Conservation (phyloP, 2,329 filamentous ascomycete genomes). For the Cercospora sesami region DNA sequence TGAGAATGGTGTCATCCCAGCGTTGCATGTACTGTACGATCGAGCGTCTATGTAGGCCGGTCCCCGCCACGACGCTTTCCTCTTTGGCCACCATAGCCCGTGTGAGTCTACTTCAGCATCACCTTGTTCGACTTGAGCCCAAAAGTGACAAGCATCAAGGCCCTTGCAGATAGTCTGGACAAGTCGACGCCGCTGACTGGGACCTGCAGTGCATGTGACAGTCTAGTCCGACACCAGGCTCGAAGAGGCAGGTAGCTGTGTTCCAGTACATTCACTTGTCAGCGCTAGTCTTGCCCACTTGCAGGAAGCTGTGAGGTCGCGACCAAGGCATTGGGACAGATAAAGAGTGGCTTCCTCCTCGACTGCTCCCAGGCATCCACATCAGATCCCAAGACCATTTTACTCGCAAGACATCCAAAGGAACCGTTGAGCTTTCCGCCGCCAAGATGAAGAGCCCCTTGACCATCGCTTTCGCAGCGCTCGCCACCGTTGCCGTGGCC, state of each 20-base stretch:
- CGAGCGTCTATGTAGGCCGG: no score
- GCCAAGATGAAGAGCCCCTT: conserved; percentile 1
- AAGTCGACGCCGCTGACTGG: not conserved
- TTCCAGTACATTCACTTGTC: not conserved
- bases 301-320: not conserved
- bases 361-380: not conserved
- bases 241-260: not conserved
- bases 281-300: not conserved
- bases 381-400: not conserved
- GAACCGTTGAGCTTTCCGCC: not conserved
- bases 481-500: not conserved
- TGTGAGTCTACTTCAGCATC: no score
- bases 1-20: no score
- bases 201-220: not conserved
- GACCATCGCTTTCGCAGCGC: not conserved
- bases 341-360: not conserved
- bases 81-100: no score
- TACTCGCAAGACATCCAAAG: not conserved
- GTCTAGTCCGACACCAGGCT: not conserved
- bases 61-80: no score
- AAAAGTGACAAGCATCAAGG: not conserved
- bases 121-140: not conserved
- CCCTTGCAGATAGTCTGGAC: not conserved
- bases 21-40: no score
- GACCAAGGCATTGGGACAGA: not conserved